phyloP scores from a whole-genome alignment of 176 grass and related monocot genomes.

The Bothriochloa decipiens region DNA sequence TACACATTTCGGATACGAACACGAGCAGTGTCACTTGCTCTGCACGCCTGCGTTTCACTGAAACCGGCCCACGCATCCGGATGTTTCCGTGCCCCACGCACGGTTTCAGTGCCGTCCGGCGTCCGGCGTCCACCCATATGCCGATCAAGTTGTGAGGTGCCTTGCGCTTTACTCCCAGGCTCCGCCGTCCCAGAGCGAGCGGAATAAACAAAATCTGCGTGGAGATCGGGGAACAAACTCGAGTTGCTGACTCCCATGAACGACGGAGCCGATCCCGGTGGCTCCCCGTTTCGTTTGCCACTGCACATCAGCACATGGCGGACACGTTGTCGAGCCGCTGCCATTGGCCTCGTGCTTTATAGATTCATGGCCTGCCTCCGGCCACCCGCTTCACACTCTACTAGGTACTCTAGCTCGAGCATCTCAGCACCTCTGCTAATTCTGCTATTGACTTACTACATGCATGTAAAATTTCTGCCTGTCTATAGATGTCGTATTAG shows the following conservation, averaged over 20 bases:
- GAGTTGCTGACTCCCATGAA: background rate
- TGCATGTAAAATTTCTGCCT: background rate
- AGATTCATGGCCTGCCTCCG: background rate
- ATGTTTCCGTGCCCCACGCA: slow-evolving; percentile 1
- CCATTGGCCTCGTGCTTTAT: background rate
- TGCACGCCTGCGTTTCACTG: background rate
- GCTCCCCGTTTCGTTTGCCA: slow-evolving; percentile 24
- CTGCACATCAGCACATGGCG: slow-evolving; percentile 24
- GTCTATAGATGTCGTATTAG: too few species aligned
- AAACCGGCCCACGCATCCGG: slow-evolving; percentile 3
- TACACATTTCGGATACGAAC: background rate
- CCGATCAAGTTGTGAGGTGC: slow-evolving; percentile 22
- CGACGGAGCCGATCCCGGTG: slow-evolving; percentile 28
- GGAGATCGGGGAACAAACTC: slow-evolving; percentile 5
- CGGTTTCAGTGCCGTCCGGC: background rate
- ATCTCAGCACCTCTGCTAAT: background rate
- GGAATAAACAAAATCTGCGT: background rate
- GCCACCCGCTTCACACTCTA: background rate
- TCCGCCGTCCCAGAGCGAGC: slow-evolving; percentile 14
- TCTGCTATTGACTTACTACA: background rate
- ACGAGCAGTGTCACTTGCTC: background rate
- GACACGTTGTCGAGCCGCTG: slow-evolving; percentile 7
- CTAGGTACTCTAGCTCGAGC: background rate
- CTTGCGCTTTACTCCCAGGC: slow-evolving; percentile 35
- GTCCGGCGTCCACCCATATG: background rate